Percentiles rank a stretch among this genome's conserved stretches.
Evolutionary conservation across 2,329 filamentous ascomycete genomes (phyloP).

Genomic region (Neofusicoccum parvum): DNA sequence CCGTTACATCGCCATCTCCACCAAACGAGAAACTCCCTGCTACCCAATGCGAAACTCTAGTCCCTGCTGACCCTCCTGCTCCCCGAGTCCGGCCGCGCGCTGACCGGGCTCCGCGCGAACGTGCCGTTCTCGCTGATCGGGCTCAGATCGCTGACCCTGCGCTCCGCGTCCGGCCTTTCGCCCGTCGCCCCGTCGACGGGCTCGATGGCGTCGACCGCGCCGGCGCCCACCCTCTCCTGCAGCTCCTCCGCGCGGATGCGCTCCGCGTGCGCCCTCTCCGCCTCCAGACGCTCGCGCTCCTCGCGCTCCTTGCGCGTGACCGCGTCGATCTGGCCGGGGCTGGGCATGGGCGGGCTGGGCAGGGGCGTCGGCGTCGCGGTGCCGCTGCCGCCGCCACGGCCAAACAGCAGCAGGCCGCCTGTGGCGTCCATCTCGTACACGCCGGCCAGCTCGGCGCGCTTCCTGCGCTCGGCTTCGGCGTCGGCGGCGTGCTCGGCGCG

Average conservation of each 20-base stretch:
- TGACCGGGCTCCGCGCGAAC: background rate
- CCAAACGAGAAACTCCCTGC: too few species aligned
- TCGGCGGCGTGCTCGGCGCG: background rate
- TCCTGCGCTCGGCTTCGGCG: background rate
- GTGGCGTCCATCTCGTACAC: constrained; percentile 12
- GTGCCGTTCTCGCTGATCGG: background rate
- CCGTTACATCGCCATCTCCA: too few species aligned
- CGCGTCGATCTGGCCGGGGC: background rate
- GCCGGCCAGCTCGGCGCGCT: background rate
- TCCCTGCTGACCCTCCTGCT: constrained; percentile 8
- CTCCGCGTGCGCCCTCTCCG: constrained; percentile 4
- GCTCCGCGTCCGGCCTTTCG: background rate
- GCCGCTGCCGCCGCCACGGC: background rate
- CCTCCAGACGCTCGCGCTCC: background rate
- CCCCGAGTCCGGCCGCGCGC: background rate
- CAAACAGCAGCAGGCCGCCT: background rate
- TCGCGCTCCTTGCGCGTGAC: background rate
- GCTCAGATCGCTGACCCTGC: constrained; percentile 5
- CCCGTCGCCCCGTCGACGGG: background rate
- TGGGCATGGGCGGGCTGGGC: background rate
- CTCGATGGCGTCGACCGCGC: background rate
- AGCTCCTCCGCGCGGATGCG: background rate
- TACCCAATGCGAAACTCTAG: background rate
- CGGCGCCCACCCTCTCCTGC: background rate
- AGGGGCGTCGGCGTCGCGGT: background rate